phyloP scores from a whole-genome alignment of 2,329 filamentous ascomycete genomes.

The Ascomycota sp. region DNA sequence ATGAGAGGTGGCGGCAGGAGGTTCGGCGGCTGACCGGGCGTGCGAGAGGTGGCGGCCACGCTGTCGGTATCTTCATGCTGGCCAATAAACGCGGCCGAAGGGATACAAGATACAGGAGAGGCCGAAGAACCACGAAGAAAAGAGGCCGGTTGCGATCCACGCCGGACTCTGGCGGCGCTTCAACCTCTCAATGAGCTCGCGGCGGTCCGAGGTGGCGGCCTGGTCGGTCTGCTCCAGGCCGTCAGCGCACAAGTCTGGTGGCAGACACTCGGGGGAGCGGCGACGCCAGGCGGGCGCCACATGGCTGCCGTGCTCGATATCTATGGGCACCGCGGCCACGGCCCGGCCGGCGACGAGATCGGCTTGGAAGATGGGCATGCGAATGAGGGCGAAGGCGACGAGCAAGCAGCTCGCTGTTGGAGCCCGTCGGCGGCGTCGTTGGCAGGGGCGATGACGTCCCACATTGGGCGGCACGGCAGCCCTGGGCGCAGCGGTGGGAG shows the following conservation, averaged over 20 bases:
- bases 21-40: conserved; percentile 15
- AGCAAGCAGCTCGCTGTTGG: neutral
- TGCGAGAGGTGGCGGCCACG: conserved; percentile 8
- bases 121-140: too few species aligned
- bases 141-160: conserved; percentile 54
- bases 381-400: neutral
- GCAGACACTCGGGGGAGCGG: conserved; percentile 38
- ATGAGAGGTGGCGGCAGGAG: conserved; percentile 26
- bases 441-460: too few species aligned
- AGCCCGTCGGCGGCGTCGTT: too few species aligned
- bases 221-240: conserved; percentile 6
- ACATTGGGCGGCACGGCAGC: too few species aligned
- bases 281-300: conserved; percentile 6
- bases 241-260: conserved; percentile 33
- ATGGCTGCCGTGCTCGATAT: conserved; percentile 1
- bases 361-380: conserved; percentile 39
- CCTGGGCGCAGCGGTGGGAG: too few species aligned
- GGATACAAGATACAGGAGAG: too few species aligned
- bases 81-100: neutral
- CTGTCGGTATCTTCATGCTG: neutral
- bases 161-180: conserved; percentile 61
- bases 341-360: conserved; percentile 18
- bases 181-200: conserved; percentile 64
- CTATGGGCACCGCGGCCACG: neutral
- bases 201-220: conserved; percentile 35